phyloP scores from a whole-genome alignment of 495 filamentous ascomycete genomes.

The Neurospora sp. region DNA sequence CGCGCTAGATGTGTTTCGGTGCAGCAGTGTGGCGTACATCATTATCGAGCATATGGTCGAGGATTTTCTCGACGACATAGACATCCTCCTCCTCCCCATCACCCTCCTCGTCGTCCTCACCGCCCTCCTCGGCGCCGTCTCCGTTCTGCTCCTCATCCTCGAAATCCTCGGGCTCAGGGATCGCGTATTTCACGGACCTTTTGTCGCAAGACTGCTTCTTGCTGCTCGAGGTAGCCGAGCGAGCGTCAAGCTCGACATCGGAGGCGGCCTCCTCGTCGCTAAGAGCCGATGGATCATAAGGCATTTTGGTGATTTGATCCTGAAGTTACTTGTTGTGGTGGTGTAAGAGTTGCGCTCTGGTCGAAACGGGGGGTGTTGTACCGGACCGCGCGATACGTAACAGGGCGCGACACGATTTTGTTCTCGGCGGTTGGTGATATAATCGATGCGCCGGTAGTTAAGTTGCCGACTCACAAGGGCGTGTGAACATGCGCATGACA shows the following conservation, averaged over 20 bases:
- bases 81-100: slow-evolving; percentile 29
- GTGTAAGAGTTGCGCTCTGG: no score
- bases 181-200: slow-evolving; percentile 7
- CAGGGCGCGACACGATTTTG: no score
- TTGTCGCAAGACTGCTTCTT: slow-evolving; percentile 16
- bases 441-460: no score
- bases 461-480: no score
- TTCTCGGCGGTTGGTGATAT: no score
- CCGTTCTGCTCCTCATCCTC: slow-evolving; percentile 12
- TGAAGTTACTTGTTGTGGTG: no score
- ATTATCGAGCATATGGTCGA: slow-evolving; percentile 39
- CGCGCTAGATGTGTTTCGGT: not conserved
- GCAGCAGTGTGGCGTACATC: slow-evolving; percentile 26
- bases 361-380: no score
- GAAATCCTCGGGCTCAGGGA: slow-evolving; percentile 9
- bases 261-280: slow-evolving; percentile 32
- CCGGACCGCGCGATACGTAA: no score
- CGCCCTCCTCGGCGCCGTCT: slow-evolving; percentile 19
- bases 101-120: slow-evolving; percentile 29
- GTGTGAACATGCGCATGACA: no score
- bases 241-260: slow-evolving; percentile 15
- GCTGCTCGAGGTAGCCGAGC: slow-evolving; percentile 1
- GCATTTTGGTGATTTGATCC: not conserved
- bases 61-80: slow-evolving; percentile 49
- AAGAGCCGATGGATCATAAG: slow-evolving; percentile 14